A percentile compares a stretch with the other conserved stretches of the same genome.
Evolutionary conservation across 2,329 filamentous ascomycete genomes (phyloP).

Genomic region (Juglanconis sp.): DNA sequence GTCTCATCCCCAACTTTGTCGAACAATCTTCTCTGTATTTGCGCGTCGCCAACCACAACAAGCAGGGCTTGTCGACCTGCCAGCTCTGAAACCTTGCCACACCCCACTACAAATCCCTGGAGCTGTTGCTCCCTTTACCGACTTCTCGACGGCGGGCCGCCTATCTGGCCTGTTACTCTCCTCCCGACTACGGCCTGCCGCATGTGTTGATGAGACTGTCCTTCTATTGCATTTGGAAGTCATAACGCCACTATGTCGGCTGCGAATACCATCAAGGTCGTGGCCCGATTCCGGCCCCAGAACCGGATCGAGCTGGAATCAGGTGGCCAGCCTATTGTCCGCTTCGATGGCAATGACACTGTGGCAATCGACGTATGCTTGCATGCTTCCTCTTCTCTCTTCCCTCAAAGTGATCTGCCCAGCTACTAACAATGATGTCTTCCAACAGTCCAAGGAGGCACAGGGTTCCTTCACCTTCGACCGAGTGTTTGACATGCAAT

Average conservation of each 20-base stretch:
- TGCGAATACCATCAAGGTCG: conserved; percentile 75
- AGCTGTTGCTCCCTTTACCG: conserved; percentile 8
- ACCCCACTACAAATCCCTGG: conserved; percentile 7
- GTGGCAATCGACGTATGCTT: conserved; percentile 77
- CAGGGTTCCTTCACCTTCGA: conserved; percentile 92
- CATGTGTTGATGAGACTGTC: conserved; percentile 25
- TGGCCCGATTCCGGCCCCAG: conserved; percentile 95
- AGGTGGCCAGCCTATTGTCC: conserved; percentile 87
- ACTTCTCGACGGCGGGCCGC: conserved; percentile 16
- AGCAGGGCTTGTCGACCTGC: conserved; percentile 6
- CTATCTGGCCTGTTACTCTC: conserved; percentile 12
- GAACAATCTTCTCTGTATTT: background rate
- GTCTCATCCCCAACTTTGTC: no score
- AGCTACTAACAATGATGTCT: background rate
- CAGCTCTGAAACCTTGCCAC: background rate
- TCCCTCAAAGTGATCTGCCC: background rate
- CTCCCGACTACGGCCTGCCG: conserved; percentile 11
- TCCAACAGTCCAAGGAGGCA: conserved; percentile 70
- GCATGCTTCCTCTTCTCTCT: background rate
- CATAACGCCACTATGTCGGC: conserved; percentile 48
- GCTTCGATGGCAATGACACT: conserved; percentile 84
- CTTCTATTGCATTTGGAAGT: conserved; percentile 24
- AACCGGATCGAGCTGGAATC: conserved; percentile 90
- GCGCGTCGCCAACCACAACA: background rate
- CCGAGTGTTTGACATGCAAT: conserved; percentile 92